phyloP scores from a whole-genome alignment of 352 stramenopile genomes.

The Phytopythium boreale region DNA sequence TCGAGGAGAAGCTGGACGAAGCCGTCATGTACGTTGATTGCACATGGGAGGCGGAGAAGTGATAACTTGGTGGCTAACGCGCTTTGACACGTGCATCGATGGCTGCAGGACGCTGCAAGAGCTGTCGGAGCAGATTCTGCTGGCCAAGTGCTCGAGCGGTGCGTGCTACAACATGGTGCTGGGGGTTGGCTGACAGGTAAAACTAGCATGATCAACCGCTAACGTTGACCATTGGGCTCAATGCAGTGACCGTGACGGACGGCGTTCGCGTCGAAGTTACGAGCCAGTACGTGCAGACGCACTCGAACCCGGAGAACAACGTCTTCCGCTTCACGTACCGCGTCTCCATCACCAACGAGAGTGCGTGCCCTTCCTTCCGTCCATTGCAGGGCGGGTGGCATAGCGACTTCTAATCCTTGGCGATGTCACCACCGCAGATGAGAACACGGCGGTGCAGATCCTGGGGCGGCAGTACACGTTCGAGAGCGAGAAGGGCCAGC shows the following conservation, averaged over 20 bases:
- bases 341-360: slow-evolving; percentile 75
- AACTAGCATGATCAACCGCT: neutral
- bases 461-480: slow-evolving; percentile 77
- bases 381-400: neutral
- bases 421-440: slow-evolving; percentile 21
- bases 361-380: slow-evolving; percentile 14
- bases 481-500: slow-evolving; percentile 60
- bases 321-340: slow-evolving; percentile 78
- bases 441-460: slow-evolving; percentile 54
- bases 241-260: slow-evolving; percentile 61
- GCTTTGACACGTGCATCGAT: neutral
- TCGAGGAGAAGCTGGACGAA: slow-evolving; percentile 57
- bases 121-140: slow-evolving; percentile 57
- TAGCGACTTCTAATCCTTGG: neutral
- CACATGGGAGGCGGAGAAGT: neutral
- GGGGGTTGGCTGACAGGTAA: neutral
- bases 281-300: slow-evolving; percentile 58
- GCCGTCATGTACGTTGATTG: slow-evolving; percentile 44
- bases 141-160: slow-evolving; percentile 77
- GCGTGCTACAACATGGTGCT: neutral
- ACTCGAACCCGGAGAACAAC: slow-evolving; percentile 45
- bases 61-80: neutral
- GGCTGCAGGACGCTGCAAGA: slow-evolving; percentile 47
- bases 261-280: slow-evolving; percentile 71
- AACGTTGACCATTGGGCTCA: slow-evolving; percentile 5